Evolutionary conservation across 768 basidiomycete genomes (phyloP).

Genomic region (Termitomyces sp.): DNA sequence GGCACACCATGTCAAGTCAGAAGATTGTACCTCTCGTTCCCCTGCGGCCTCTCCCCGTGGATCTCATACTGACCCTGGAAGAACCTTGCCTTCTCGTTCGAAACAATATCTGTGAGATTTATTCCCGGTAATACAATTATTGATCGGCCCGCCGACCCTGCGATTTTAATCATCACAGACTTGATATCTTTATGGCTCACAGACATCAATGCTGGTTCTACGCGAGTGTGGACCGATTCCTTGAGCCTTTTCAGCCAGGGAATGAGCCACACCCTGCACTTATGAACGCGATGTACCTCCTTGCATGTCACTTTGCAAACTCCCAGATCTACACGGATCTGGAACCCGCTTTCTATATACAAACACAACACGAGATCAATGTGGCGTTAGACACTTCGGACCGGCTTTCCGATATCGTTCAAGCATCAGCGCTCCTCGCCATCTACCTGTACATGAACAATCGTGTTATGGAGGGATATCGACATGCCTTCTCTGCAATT

Average conservation of each 20-base stretch:
- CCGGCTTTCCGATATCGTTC: constrained; percentile 52
- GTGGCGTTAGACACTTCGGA: constrained; percentile 50
- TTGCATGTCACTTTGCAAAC: constrained; percentile 51
- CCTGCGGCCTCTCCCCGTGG: constrained; percentile 15
- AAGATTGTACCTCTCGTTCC: neutral
- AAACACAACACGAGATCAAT: constrained; percentile 45
- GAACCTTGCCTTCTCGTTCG: constrained; percentile 25
- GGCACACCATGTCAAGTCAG: neutral
- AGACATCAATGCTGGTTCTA: constrained; percentile 57
- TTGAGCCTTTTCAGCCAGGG: constrained; percentile 21
- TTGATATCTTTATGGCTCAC: constrained; percentile 51
- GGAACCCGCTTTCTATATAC: constrained; percentile 43
- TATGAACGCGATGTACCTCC: constrained; percentile 55
- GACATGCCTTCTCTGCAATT: constrained; percentile 54
- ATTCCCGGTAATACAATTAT: neutral
- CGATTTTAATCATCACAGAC: constrained; percentile 22
- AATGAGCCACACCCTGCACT: constrained; percentile 50
- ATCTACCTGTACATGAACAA: constrained; percentile 56
- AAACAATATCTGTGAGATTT: constrained; percentile 33
- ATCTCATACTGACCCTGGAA: constrained; percentile 20
- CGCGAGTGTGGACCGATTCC: constrained; percentile 38
- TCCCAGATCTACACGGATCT: constrained; percentile 34
- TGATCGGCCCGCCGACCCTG: neutral
- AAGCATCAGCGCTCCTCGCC: constrained; percentile 55
- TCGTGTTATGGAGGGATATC: constrained; percentile 53